A percentile compares a stretch with the other conserved stretches of the same genome.
Evolutionary conservation across 768 basidiomycete species (phyloP).

Genomic region (Tubosaeta brunneosetosa): DNA sequence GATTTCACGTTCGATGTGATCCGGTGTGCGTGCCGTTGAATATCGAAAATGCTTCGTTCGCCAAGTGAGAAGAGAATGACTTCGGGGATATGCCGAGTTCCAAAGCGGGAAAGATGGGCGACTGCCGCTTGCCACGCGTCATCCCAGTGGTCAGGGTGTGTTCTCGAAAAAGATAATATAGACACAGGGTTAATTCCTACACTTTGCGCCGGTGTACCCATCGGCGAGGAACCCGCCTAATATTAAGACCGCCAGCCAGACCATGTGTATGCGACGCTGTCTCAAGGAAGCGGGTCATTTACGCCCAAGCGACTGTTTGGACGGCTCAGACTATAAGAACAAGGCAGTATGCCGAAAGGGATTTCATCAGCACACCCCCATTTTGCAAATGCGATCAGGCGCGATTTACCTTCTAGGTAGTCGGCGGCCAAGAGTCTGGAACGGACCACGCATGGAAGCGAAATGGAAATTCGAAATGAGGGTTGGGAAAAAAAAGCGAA

Average conservation of each 20-base stretch:
- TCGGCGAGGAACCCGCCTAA: background rate
- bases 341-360: conserved; percentile 6
- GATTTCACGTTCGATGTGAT: background rate
- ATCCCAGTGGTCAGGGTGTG: background rate
- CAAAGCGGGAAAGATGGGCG: background rate
- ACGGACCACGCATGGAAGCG: background rate
- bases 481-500: conserved; percentile 1
- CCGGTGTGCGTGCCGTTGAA: background rate
- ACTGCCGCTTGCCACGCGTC: background rate
- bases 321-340: conserved; percentile 9
- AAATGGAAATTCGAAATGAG: conserved; percentile 1
- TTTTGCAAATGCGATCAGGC: conserved; percentile 15
- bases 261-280: background rate
- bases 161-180: conserved; percentile 4
- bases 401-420: conserved; percentile 54
- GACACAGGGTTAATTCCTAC: conserved; percentile 7
- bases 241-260: background rate
- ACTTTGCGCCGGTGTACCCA: conserved; percentile 11
- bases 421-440: conserved; percentile 58
- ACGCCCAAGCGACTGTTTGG: background rate
- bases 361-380: conserved; percentile 10
- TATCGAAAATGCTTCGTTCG: background rate
- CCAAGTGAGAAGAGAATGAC: background rate
- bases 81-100: background rate
- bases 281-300: background rate